Evolutionary conservation across 2,329 filamentous ascomycete species (phyloP).

Genomic region (Beauveria sp.): DNA sequence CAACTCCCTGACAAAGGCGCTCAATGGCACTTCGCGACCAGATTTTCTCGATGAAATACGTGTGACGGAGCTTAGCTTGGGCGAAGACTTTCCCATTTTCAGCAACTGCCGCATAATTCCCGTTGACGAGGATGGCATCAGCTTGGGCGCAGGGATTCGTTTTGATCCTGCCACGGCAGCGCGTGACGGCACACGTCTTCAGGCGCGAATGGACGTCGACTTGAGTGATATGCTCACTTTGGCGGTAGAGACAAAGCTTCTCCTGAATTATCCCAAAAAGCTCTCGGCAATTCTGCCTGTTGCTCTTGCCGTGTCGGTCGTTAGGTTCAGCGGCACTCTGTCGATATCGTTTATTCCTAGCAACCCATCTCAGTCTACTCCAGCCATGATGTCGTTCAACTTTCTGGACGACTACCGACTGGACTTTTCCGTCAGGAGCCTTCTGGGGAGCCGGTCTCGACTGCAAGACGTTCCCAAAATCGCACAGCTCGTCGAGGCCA

Average conservation of each 20-base stretch:
- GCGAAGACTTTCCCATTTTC: constrained; percentile 97
- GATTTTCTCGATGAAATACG: constrained; percentile 90
- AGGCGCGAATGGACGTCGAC: constrained; percentile 95
- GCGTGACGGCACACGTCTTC: constrained; percentile 65
- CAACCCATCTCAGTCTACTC: constrained; percentile 58
- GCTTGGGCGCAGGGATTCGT: constrained; percentile 42
- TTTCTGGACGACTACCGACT: constrained; percentile 85
- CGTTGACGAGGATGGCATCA: constrained; percentile 69
- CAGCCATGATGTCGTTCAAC: constrained; percentile 88
- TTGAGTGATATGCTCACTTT: constrained; percentile 92
- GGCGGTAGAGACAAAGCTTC: constrained; percentile 85
- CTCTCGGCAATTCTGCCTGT: constrained; percentile 85
- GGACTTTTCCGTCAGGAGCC: constrained; percentile 71
- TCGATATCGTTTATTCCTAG: constrained; percentile 88
- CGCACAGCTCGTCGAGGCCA: constrained; percentile 71
- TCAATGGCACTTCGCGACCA: constrained; percentile 82
- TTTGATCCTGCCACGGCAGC: constrained; percentile 45
- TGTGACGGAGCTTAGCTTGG: constrained; percentile 86
- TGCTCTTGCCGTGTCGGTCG: constrained; percentile 82
- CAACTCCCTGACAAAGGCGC: constrained; percentile 69
- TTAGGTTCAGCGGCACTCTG: constrained; percentile 88
- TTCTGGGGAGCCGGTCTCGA: constrained; percentile 71
- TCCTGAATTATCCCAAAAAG: constrained; percentile 91
- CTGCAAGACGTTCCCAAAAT: constrained; percentile 85
- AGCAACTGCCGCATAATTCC: constrained; percentile 96